Evolutionary conservation across 2,329 filamentous ascomycete genomes (phyloP).

Genomic region (Colletotrichum brevisporum): DNA sequence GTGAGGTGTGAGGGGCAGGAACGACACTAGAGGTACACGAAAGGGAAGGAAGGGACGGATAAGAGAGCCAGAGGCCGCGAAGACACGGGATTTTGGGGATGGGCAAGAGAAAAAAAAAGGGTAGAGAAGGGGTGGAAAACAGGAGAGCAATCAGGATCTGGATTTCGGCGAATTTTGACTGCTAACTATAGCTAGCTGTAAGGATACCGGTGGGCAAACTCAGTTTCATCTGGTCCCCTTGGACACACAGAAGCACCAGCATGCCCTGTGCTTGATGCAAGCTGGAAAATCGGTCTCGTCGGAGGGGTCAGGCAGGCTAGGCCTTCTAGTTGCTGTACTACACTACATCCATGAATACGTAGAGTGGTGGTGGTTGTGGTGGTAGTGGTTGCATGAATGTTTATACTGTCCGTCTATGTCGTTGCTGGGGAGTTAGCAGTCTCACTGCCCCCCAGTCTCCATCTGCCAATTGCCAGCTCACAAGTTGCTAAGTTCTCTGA

Average conservation of each 20-base stretch:
- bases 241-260: slow-evolving; percentile 5
- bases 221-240: slow-evolving; percentile 34
- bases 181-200: slow-evolving; percentile 15
- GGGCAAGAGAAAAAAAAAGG: not conserved
- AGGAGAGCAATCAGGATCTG: not conserved
- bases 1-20: not conserved
- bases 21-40: not conserved
- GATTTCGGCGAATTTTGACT: slow-evolving; percentile 7
- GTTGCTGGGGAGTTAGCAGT: not conserved
- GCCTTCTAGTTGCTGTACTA: not conserved
- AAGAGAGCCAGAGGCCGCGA: not conserved
- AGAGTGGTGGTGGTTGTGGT: too few relatives aligned
- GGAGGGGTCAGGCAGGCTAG: slow-evolving; percentile 4
- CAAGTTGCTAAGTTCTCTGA: too few relatives aligned
- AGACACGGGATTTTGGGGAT: not conserved
- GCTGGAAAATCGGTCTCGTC: too few relatives aligned
- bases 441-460: slow-evolving; percentile 5
- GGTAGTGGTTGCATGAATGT: slow-evolving; percentile 37
- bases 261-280: too few relatives aligned
- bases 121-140: not conserved
- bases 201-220: slow-evolving; percentile 9
- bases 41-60: too few relatives aligned
- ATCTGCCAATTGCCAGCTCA: too few relatives aligned
- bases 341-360: too few relatives aligned
- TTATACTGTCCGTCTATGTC: slow-evolving; percentile 13